Conservation (phyloP, 1,284 basidiomycete species). For the Pascua sp. region DNA sequence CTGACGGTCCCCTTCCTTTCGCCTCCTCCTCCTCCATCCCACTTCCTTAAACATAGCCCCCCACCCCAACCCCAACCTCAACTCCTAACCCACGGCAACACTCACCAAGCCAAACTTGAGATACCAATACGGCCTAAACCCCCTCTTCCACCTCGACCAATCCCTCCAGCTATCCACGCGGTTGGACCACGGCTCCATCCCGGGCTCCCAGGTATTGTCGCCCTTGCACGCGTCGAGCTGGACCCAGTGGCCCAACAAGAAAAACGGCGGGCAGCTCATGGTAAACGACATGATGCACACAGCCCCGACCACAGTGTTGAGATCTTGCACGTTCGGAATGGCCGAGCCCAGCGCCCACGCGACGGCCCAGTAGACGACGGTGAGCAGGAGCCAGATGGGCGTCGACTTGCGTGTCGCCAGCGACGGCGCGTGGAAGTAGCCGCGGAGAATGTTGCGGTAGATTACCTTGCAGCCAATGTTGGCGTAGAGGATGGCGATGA, state of each 20-base stretch:
- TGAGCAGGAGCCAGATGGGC: constrained; percentile 48
- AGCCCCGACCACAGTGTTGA: constrained; percentile 57
- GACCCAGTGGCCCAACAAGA: constrained; percentile 21
- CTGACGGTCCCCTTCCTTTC: not conserved
- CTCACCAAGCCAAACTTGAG: constrained; percentile 12
- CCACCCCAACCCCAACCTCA: too few relatives aligned
- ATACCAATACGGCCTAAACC: constrained; percentile 19
- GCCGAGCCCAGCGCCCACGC: constrained; percentile 63
- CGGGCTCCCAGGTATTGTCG: constrained; percentile 16
- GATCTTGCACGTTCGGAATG: constrained; percentile 58
- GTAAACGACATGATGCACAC: constrained; percentile 20
- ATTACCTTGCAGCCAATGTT: constrained; percentile 52
- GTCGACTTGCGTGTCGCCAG: constrained; percentile 55
- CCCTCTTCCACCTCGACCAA: constrained; percentile 16
- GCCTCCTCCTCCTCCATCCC: too few relatives aligned
- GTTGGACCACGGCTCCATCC: constrained; percentile 13
- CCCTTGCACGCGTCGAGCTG: constrained; percentile 16
- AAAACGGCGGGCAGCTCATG: constrained; percentile 14
- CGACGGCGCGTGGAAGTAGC: constrained; percentile 57
- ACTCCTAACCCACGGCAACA: too few relatives aligned
- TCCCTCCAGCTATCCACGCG: constrained; percentile 17
- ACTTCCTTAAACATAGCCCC: too few relatives aligned
- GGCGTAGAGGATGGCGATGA: constrained; percentile 62
- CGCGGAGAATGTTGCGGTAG: constrained; percentile 49
- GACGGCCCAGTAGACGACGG: constrained; percentile 37